Base-by-base conservation (phyloP, 805 yeast genomes). In the Komagataella pseudopastoris region DNA sequence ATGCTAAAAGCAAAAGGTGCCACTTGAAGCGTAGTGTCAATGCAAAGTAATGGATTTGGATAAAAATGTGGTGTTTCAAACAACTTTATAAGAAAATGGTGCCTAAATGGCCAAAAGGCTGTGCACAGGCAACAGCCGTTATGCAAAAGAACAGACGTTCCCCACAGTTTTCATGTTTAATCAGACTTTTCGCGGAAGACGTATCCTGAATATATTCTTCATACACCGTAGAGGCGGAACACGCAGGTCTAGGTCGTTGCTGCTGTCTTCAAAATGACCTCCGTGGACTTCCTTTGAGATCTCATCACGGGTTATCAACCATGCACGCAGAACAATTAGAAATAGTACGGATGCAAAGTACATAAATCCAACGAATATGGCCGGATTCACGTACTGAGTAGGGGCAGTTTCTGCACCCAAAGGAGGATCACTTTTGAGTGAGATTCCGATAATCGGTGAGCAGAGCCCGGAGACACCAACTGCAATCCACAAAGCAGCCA, bases 361-460 rank as follows among this genome's bases (percentile, higher is more conserved):
- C 4, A 75, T 66, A n/a, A 68, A 60, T 0, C 88, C 88, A 18
- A 81, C 76, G 60, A 81, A 82, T 1, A 81, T 69, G 0, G 82
- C 70, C 6, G 84, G 78, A 54, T 77, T 58, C 20, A 64, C 58
- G 63, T 80, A 83, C 56, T 75, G 79, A 6, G 66, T 62, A 6
- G 81, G 75, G 45, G 68, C 69, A 0, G 49, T 44, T 6, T 60
- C 59, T 1, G 70, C 73, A 20, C 58, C 55, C n/a, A 57, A 47
- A 4, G 53, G 30, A 3, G 62, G 54, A 7, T 46, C 50, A 7
- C 63, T 62, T 52, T 77, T 78, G 48, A 81, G 65, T 8, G 72
- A 63, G 16, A 79, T 68, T 5, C 87, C 87, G 53, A 82, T 74
- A 20, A 81, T 71, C 1, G 87, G 87, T 1, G 86, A 73, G 1